A percentile compares a stretch with the other conserved stretches of the same genome.
These are phyloP conservation scores for Coelastrella sp. DNA, from an alignment of 139 green algal species.

Conservation along the genomic window DNA sequence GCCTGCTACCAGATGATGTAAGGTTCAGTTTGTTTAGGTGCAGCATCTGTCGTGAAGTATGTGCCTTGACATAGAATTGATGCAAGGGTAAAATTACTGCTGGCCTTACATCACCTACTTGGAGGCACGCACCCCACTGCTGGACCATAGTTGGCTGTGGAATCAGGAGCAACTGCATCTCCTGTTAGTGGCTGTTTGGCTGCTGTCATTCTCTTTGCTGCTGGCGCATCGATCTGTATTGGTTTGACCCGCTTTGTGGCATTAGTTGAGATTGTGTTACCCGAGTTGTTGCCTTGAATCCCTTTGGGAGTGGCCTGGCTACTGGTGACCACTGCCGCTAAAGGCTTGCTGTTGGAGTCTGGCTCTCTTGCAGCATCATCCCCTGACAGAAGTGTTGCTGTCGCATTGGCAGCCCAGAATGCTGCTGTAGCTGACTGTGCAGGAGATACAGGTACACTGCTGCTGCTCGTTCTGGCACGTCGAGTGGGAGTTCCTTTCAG, in stretches of 20 bases:
- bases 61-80: not conserved
- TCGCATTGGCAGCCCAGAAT: not conserved
- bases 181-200: too few relatives aligned
- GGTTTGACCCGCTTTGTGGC: too few relatives aligned
- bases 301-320: too few relatives aligned
- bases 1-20: not conserved
- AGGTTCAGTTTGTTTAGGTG: not conserved
- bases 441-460: too few relatives aligned
- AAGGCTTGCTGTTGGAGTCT: not conserved
- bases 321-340: too few relatives aligned
- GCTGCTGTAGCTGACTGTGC: too few relatives aligned
- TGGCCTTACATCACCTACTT: not conserved
- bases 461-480: too few relatives aligned
- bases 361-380: not conserved
- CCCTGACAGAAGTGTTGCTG: not conserved
- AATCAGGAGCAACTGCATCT: not conserved
- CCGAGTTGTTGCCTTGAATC: too few relatives aligned
- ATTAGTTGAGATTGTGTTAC: too few relatives aligned
- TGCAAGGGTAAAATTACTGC: not conserved
- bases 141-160: not conserved
- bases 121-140: constrained; percentile 15
- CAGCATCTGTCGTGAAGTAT: not conserved
- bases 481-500: too few relatives aligned
- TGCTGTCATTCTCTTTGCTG: constrained; percentile 11
- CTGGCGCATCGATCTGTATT: not conserved